Evolutionary conservation across 352 stramenopile species (phyloP).

Genomic region (Pythium vanterpoolii): DNA sequence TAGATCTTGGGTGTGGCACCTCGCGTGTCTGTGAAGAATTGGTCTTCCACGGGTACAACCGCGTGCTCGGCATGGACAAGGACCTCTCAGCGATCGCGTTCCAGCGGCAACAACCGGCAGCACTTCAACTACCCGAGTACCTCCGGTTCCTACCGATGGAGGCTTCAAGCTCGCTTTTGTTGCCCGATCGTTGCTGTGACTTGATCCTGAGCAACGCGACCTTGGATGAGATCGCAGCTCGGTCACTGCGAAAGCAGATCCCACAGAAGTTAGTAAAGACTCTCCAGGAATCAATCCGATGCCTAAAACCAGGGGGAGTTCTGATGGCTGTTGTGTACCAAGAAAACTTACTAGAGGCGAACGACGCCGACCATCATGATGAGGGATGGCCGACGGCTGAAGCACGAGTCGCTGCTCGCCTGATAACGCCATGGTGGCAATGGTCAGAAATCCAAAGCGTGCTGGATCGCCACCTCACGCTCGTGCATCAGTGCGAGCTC

Average conservation of each 20-base stretch:
- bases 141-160: constrained; percentile 24
- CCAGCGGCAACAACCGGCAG: constrained; percentile 13
- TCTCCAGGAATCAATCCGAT: constrained; percentile 25
- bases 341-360: neutral
- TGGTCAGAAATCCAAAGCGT: constrained; percentile 15
- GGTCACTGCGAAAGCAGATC: neutral
- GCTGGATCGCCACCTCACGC: constrained; percentile 11
- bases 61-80: constrained; percentile 25
- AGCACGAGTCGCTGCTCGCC: neutral
- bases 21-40: constrained; percentile 30
- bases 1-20: constrained; percentile 34
- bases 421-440: constrained; percentile 24
- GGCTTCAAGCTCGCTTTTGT: constrained; percentile 2
- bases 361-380: neutral
- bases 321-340: constrained; percentile 20
- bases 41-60: constrained; percentile 25
- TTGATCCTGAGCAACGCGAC: constrained; percentile 30
- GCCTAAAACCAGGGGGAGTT: constrained; percentile 27
- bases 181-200: constrained; percentile 27
- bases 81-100: constrained; percentile 16
- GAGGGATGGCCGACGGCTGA: neutral
- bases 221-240: constrained; percentile 26
- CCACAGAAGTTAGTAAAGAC: constrained; percentile 16
- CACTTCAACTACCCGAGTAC: constrained; percentile 11
- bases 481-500: constrained; percentile 10